phyloP scores from a whole-genome alignment of 2,329 filamentous ascomycete genomes.

The Metarhizium rileyi region DNA sequence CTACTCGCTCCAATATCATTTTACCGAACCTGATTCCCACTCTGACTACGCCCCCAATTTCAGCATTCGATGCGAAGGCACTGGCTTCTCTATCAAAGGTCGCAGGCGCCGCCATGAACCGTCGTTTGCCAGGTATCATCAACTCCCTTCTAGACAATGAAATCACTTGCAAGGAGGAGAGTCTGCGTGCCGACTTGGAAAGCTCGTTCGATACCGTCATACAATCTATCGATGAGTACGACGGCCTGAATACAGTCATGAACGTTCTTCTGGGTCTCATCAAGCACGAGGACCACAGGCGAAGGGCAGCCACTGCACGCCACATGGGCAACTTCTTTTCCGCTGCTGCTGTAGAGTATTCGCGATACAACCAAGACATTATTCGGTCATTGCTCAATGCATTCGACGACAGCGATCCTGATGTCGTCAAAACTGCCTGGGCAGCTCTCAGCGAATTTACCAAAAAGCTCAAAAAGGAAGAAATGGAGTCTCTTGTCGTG shows the following conservation, averaged over 20 bases:
- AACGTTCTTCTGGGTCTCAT: slow-evolving; percentile 78
- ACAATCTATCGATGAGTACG: slow-evolving; percentile 87
- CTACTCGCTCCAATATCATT: slow-evolving; percentile 90
- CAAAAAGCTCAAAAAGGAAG: slow-evolving; percentile 84
- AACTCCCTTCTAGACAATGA: slow-evolving; percentile 93
- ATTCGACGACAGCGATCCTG: slow-evolving; percentile 76
- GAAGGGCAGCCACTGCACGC: slow-evolving; percentile 65
- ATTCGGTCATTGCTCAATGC: slow-evolving; percentile 83
- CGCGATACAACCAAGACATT: slow-evolving; percentile 90
- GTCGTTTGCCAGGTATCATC: slow-evolving; percentile 79
- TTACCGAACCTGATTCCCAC: slow-evolving; percentile 93
- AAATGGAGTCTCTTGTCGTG: slow-evolving; percentile 87
- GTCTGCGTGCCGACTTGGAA: slow-evolving; percentile 62
- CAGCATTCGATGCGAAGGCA: slow-evolving; percentile 88
- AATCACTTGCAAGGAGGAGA: slow-evolving; percentile 65
- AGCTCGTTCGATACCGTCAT: slow-evolving; percentile 81
- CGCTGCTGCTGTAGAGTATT: slow-evolving; percentile 75
- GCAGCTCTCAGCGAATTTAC: slow-evolving; percentile 78
- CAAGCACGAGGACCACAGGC: slow-evolving; percentile 87
- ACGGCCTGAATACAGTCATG: slow-evolving; percentile 93
- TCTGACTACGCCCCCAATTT: slow-evolving; percentile 80
- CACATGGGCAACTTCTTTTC: slow-evolving; percentile 85
- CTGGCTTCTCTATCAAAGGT: slow-evolving; percentile 89
- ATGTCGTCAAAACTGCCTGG: slow-evolving; percentile 87
- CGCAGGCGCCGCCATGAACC: slow-evolving; percentile 81